Evolutionary conservation across 306 rosid species (phyloP).

Genomic region (Trichosanthes cucumerina): DNA sequence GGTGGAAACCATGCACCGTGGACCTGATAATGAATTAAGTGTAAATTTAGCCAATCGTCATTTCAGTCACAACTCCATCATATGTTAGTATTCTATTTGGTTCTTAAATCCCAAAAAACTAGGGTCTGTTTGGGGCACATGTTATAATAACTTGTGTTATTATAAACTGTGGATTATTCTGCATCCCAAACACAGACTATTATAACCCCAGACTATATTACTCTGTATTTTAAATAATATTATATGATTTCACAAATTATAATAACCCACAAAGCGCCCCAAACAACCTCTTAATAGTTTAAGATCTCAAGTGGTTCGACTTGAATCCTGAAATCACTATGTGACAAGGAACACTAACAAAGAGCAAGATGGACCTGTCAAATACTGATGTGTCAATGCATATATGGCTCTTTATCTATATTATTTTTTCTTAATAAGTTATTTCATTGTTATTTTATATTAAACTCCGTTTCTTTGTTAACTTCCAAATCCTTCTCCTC

Average conservation of each 20-base stretch:
- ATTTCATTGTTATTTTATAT: not conserved
- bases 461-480: not conserved
- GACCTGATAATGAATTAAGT: slow-evolving; percentile 37
- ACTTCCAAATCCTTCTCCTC: not conserved
- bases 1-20: slow-evolving; percentile 91
- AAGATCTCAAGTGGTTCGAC: not conserved
- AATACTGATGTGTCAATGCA: not conserved
- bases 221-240: too few relatives aligned
- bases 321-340: not conserved
- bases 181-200: too few relatives aligned
- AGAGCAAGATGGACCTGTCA: not conserved
- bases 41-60: slow-evolving; percentile 4
- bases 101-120: not conserved
- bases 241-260: too few relatives aligned
- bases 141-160: too few relatives aligned
- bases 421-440: not conserved
- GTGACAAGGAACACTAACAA: not conserved
- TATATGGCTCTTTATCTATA: not conserved
- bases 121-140: too few relatives aligned
- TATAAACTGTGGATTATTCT: too few relatives aligned
- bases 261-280: too few relatives aligned
- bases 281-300: too few relatives aligned
- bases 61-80: not conserved
- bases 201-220: too few relatives aligned
- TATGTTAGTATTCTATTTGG: not conserved